Conservation (phyloP, 2,329 filamentous ascomycete species). For the Botryosphaeria agaves region DNA sequence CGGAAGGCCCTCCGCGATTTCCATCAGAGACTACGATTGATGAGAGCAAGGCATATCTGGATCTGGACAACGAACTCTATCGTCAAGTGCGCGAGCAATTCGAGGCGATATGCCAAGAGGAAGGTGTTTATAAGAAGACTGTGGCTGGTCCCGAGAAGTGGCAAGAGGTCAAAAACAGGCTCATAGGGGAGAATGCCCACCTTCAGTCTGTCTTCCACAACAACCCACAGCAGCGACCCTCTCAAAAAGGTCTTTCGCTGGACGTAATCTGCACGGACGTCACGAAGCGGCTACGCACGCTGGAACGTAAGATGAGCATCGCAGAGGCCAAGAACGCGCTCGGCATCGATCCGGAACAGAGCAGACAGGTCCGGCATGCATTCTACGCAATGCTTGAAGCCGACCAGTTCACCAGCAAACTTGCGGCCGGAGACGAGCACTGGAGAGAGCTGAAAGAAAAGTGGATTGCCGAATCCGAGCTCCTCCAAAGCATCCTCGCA, state of each 20-base stretch:
- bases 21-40: constrained; percentile 71
- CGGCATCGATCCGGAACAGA: constrained; percentile 50
- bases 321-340: constrained; percentile 57
- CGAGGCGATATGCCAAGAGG: constrained; percentile 49
- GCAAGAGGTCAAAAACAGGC: constrained; percentile 50
- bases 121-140: constrained; percentile 58
- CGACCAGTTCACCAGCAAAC: constrained; percentile 53
- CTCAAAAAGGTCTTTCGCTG: constrained; percentile 49
- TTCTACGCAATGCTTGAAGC: constrained; percentile 50
- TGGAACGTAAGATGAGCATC: constrained; percentile 50
- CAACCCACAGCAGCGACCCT: constrained; percentile 36
- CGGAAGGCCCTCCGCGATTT: constrained; percentile 52
- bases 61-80: constrained; percentile 46
- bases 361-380: constrained; percentile 44
- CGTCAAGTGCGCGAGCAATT: constrained; percentile 48
- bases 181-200: constrained; percentile 47
- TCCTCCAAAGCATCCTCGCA: constrained; percentile 38
- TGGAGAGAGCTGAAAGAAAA: constrained; percentile 52
- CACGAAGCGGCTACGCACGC: constrained; percentile 57
- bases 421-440: constrained; percentile 52
- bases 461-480: constrained; percentile 44
- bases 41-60: constrained; percentile 55
- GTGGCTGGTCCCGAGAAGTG: constrained; percentile 54
- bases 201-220: constrained; percentile 44
- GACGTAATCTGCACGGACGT: constrained; percentile 71